Base-by-base conservation (phyloP, 1,284 basidiomycete genomes). In the Cryptococcus sp. region DNA sequence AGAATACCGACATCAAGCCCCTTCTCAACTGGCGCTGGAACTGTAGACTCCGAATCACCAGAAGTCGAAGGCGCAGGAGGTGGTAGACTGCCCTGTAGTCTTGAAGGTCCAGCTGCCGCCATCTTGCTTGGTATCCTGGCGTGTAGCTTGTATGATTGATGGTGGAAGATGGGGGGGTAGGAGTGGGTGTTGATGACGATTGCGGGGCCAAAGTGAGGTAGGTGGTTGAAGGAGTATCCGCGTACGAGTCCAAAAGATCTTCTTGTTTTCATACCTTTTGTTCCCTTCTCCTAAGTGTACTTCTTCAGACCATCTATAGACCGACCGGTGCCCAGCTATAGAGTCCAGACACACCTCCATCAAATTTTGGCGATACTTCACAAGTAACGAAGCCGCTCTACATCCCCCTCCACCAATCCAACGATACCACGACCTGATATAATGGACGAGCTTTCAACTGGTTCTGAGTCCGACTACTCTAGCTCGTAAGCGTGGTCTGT, bases 1-100 rank as follows among this genome's bases (percentile, higher is more conserved):
- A 92, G 76, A 0, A 87, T 61, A 22, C 80, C 83, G 1, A 87
- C 77, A 66, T 92, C 86, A n/a, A 89, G 52, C 1, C 64, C 66
- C 16, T 50, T 52, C 22, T 66, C 64, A 2, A 47, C 47, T 9
- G 55, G 55, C 4, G 45, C 49, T 1, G 54, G 52, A 1, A 54
- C 56, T 0, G 66, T 66, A 18, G 61, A 66, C 45, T 72, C 70
- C n/a, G 68, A 68, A 46, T 70, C 68, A 45, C 68, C 70, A 4
- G 72, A 70, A 21, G 69, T 71, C 28, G 71, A 73, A 1, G 68
- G 65, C 2, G 70, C 61, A 2, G 72, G 64, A 19, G 62, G 64
- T 19, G 57, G 47, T 9, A 56, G 45, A 21, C 44, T 37, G 13
- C 50, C 39, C 9, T 44, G 48, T 36, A 48, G 49, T 34, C 58